Base-by-base conservation (phyloP, 2,329 filamentous ascomycete species). In the Alternaria sp. region DNA sequence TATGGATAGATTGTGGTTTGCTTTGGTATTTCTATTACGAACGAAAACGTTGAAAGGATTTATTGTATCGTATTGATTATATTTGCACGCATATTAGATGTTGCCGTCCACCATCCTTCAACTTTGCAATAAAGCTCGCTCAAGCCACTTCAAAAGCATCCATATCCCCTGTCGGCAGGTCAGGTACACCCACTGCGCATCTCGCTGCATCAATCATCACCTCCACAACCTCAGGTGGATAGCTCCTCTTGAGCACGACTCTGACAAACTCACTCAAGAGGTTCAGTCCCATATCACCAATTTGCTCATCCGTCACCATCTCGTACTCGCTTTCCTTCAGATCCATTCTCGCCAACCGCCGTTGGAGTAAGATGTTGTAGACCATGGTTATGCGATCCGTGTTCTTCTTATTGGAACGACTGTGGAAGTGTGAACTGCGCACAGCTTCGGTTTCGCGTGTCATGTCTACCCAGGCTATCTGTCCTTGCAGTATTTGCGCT, bases 241-340 rank as follows among this genome's bases (percentile, higher is more conserved):
- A 61, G 13, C 62, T 58, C 17, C 71, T 66, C 57, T 72, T 72
- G 49, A 79, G 43, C 12, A 75, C 59, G 1, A 75, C 71, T 26
- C 77, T 69, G 2, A 78, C 61, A 51, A 78, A 77, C 59, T 78
- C 77, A 13, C 75, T 77, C 19, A 80, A 54, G 5, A 71, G 19
- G 50, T 79, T 68, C 47, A 80, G 44, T 8, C 65, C 64, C 10
- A 77, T 8, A 17, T 79, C 72, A 1, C 66, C 68, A 19, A 69
- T 49, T 19, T 79, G 57, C 45, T 74, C 67, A 8, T 69, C 54
- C 6, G 58, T 71, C 59, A 77, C 45, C 9, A 19, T 36, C 8
- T 57, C 57, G 30, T 62, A 67, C 1, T 70, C 57, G n/a, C 68
- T 59, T 5, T 55, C 54, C 1, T 62, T 64, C 3, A 73, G 46